phyloP scores from a whole-genome alignment of 2,329 filamentous ascomycete genomes.

The Lasiodiplodia theobromae region DNA sequence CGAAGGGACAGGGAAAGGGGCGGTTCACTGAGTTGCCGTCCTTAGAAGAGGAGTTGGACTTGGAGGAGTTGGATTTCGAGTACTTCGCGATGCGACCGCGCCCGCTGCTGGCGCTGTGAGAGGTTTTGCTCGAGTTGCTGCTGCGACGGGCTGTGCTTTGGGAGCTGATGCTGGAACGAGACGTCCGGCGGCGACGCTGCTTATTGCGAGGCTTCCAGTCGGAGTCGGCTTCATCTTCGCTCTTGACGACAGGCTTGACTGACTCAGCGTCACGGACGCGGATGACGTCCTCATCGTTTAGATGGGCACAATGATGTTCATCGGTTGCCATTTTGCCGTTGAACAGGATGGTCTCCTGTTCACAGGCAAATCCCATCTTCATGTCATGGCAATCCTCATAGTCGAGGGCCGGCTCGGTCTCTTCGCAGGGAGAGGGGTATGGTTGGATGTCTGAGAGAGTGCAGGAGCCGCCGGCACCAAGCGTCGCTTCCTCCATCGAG shows the following conservation, averaged over 20 bases:
- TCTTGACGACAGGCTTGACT: conserved; percentile 42
- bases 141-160: conserved; percentile 9
- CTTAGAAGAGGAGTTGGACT: conserved; percentile 5
- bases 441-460: conserved; percentile 44
- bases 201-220: conserved; percentile 43
- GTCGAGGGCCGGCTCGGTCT: conserved; percentile 37
- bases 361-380: conserved; percentile 38
- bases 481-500: conserved; percentile 10
- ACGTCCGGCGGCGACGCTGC: conserved; percentile 39
- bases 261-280: conserved; percentile 44
- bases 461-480: conserved; percentile 35
- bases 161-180: conserved; percentile 37
- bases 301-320: neutral
- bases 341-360: conserved; percentile 33
- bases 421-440: conserved; percentile 35
- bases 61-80: conserved; percentile 2
- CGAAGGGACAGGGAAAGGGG: conserved; percentile 79
- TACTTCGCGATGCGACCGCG: conserved; percentile 17
- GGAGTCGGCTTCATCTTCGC: conserved; percentile 42
- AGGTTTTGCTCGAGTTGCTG: conserved; percentile 8
- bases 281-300: conserved; percentile 23
- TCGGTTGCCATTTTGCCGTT: conserved; percentile 11
- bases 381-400: conserved; percentile 37
- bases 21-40: conserved; percentile 43
- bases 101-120: conserved; percentile 1